Conservation (phyloP, 768 basidiomycete genomes). For the Boletus coccyginus region DNA sequence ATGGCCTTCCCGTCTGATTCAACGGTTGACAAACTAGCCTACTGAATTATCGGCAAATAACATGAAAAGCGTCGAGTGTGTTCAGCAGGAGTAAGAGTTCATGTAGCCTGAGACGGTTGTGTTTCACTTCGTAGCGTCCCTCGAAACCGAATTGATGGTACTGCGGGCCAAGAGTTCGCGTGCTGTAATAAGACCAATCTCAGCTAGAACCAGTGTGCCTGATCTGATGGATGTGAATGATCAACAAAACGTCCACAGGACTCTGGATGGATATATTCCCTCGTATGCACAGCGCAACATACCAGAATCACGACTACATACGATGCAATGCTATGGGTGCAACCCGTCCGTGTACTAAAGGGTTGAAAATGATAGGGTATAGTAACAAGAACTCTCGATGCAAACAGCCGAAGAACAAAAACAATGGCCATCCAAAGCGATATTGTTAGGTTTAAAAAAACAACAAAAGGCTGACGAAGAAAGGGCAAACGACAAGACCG, state of each 20-base stretch:
- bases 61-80: no score
- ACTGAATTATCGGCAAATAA: no score
- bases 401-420: not conserved
- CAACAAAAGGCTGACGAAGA: not conserved
- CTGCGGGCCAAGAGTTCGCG: no score
- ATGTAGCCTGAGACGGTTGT: no score
- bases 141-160: no score
- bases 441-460: not conserved
- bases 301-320: constrained; percentile 27
- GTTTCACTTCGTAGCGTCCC: no score
- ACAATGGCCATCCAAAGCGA: constrained; percentile 5
- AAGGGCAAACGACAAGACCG: constrained; percentile 25
- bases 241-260: constrained; percentile 12
- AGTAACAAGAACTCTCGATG: constrained; percentile 5
- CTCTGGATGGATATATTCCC: constrained; percentile 8
- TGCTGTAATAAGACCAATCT: no score
- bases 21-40: no score
- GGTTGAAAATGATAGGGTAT: constrained; percentile 23
- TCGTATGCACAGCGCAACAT: constrained; percentile 25
- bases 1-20: no score
- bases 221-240: no score
- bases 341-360: constrained; percentile 5
- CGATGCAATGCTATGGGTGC: constrained; percentile 7
- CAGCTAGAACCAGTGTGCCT: no score
- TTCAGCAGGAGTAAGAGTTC: no score